phyloP scores from a whole-genome alignment of 75 land plant species.

The Azolla pinnata region DNA sequence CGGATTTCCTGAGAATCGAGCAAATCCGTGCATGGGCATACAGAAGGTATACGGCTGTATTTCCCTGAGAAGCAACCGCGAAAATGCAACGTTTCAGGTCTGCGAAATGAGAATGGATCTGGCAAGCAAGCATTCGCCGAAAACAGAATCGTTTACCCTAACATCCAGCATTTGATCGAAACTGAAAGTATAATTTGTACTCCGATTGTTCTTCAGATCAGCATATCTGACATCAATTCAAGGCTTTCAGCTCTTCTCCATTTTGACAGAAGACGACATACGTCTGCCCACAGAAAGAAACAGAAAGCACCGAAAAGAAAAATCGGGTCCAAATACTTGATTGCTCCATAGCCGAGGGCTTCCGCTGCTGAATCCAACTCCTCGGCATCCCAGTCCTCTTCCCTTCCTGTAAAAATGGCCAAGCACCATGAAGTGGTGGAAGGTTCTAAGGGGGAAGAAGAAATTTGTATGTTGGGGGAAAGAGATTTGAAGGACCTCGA shows the following conservation, averaged over 20 bases:
- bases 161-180: conserved; percentile 89
- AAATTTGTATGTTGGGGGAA: too few relatives aligned
- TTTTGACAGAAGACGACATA: too few relatives aligned
- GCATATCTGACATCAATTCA: conserved; percentile 55
- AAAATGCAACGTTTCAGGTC: neutral
- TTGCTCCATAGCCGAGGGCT: conserved; percentile 93
- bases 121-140: neutral
- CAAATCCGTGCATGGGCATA: conserved; percentile 88
- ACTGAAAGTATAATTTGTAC: conserved; percentile 80
- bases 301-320: neutral
- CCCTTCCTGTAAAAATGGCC: conserved; percentile 57
- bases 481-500: conserved; percentile 33
- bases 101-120: neutral
- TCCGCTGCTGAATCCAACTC: conserved; percentile 82
- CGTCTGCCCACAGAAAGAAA: neutral
- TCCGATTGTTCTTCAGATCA: conserved; percentile 85
- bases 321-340: conserved; percentile 43
- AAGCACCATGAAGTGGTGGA: too few relatives aligned
- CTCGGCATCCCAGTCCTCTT: conserved; percentile 65
- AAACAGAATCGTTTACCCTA: conserved; percentile 33
- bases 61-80: conserved; percentile 33
- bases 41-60: conserved; percentile 58
- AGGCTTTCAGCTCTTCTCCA: too few relatives aligned
- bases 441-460: too few relatives aligned
- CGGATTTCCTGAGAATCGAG: conserved; percentile 70